Conservation (phyloP, 306 rosid species). For the Casuarina cunninghamiana region DNA sequence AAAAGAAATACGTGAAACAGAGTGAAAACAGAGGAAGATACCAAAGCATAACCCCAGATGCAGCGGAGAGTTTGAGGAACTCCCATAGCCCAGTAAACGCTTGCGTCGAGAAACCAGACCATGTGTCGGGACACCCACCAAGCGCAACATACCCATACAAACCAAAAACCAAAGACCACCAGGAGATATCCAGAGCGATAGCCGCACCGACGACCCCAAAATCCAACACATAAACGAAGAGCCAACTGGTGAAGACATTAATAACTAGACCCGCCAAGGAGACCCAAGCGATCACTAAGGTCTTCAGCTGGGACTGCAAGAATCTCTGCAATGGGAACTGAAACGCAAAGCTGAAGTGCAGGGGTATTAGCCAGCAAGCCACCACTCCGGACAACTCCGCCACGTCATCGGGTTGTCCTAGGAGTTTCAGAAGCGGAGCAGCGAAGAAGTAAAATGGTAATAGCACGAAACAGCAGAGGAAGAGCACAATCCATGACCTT, state of each 20-base stretch:
- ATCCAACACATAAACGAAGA: slow-evolving; percentile 49
- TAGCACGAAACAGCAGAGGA: slow-evolving; percentile 23
- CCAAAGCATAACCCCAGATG: slow-evolving; percentile 83
- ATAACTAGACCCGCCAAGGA: slow-evolving; percentile 41
- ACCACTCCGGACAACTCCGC: slow-evolving; percentile 33
- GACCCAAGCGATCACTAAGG: slow-evolving; percentile 55
- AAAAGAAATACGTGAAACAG: background rate
- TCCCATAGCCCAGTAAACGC: slow-evolving; percentile 78
- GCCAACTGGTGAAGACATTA: slow-evolving; percentile 45
- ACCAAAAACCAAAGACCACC: slow-evolving; percentile 74
- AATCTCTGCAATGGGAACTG: slow-evolving; percentile 35
- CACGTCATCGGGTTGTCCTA: slow-evolving; percentile 40
- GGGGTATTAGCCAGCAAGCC: slow-evolving; percentile 33
- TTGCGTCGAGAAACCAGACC: slow-evolving; percentile 64
- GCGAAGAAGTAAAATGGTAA: slow-evolving; percentile 32
- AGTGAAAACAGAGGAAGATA: background rate
- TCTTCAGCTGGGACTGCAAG: slow-evolving; percentile 46
- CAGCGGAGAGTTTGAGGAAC: slow-evolving; percentile 61
- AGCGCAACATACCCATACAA: slow-evolving; percentile 38
- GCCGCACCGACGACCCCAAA: slow-evolving; percentile 73
- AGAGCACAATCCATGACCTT: slow-evolving; percentile 42
- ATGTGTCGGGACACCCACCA: slow-evolving; percentile 75
- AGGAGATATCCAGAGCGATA: slow-evolving; percentile 59
- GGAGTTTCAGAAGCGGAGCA: slow-evolving; percentile 31
- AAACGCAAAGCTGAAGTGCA: slow-evolving; percentile 39